These are phyloP conservation scores for Kazachstania sp. DNA, from an alignment of 1,139 yeast species.

Conservation along the genomic window DNA sequence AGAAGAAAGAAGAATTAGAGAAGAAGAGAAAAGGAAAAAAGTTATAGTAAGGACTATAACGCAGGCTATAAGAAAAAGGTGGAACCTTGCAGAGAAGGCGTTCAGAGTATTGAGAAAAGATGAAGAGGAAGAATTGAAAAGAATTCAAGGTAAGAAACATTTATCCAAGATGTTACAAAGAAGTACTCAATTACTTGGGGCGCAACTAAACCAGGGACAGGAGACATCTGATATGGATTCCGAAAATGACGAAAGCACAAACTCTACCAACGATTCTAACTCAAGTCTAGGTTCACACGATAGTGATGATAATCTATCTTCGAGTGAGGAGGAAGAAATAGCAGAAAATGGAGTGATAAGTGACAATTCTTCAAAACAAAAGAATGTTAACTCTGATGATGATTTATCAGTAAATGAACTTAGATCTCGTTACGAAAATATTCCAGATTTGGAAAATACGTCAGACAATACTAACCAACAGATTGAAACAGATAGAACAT, in stretches of 20 bases:
- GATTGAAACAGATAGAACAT: neutral
- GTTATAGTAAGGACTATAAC: constrained; percentile 72
- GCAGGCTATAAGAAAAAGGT: constrained; percentile 78
- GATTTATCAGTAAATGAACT: constrained; percentile 50
- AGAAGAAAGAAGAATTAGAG: constrained; percentile 69
- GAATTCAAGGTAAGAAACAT: constrained; percentile 77
- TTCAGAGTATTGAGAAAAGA: constrained; percentile 43
- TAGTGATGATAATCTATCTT: constrained; percentile 17
- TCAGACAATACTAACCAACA: constrained; percentile 14
- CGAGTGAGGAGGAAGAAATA: constrained; percentile 13
- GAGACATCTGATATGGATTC: constrained; percentile 18
- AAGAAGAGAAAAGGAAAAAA: constrained; percentile 57
- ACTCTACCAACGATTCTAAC: constrained; percentile 6
- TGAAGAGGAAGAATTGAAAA: constrained; percentile 62
- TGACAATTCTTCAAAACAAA: neutral
- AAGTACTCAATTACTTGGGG: constrained; percentile 81
- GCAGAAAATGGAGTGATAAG: neutral
- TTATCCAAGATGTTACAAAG: constrained; percentile 83
- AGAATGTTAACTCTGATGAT: constrained; percentile 4
- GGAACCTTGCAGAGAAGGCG: constrained; percentile 88
- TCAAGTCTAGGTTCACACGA: constrained; percentile 10
- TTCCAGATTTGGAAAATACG: constrained; percentile 18
- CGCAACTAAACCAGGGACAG: constrained; percentile 48
- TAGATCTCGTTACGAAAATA: constrained; percentile 16
- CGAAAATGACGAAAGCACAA: constrained; percentile 14